Evolutionary conservation across 495 filamentous ascomycete genomes (phyloP).

Genomic region (Penicillium psychrofluorescens): DNA sequence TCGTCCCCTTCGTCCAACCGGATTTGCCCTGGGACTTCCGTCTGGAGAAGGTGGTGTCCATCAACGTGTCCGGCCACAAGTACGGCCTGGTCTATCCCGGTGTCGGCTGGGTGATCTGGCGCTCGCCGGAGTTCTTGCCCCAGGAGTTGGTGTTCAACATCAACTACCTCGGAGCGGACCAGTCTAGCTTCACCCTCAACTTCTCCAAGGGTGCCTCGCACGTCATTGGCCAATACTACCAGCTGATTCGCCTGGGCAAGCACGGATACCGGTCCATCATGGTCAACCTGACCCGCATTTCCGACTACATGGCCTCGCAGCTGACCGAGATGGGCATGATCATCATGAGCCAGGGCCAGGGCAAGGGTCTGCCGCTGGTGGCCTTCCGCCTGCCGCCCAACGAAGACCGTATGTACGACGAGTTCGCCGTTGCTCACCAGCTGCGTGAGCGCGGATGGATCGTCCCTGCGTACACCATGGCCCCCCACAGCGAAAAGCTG

Average conservation of each 20-base stretch:
- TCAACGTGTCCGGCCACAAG: constrained; percentile 92
- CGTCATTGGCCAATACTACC: constrained; percentile 94
- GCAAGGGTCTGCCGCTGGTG: constrained; percentile 75
- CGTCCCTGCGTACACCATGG: constrained; percentile 92
- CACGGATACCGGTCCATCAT: constrained; percentile 82
- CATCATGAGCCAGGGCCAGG: constrained; percentile 71
- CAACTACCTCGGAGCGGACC: constrained; percentile 91
- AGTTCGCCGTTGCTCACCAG: constrained; percentile 74
- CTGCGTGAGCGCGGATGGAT: constrained; percentile 82
- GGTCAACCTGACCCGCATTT: constrained; percentile 74
- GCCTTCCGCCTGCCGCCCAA: constrained; percentile 66
- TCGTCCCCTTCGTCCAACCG: constrained; percentile 79
- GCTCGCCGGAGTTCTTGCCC: constrained; percentile 72
- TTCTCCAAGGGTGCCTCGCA: constrained; percentile 90
- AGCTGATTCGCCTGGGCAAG: constrained; percentile 86
- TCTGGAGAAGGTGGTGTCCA: constrained; percentile 76
- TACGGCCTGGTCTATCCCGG: constrained; percentile 80
- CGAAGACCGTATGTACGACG: constrained; percentile 63
- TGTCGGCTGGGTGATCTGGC: constrained; percentile 90
- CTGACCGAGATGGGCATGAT: constrained; percentile 70
- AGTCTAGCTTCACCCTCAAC: constrained; percentile 96
- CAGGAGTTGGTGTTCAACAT: constrained; percentile 95
- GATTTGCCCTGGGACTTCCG: constrained; percentile 83
- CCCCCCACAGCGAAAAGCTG: constrained; percentile 66
- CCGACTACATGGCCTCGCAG: constrained; percentile 67